Evolutionary conservation across 1,284 basidiomycete genomes (phyloP).

Genomic region (Ceratobasidium sp.): DNA sequence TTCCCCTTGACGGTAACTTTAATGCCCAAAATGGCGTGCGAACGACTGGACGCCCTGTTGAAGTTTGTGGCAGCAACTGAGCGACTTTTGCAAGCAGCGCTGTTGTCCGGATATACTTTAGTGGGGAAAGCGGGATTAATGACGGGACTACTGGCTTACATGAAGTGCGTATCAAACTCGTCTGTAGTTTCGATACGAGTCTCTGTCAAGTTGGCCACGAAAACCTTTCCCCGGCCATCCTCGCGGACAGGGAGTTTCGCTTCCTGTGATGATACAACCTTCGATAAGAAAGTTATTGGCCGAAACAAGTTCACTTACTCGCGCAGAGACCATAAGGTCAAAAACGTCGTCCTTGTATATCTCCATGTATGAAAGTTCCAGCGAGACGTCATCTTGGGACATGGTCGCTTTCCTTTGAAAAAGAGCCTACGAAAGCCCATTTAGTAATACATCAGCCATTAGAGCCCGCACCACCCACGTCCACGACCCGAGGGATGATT

Average conservation of each 20-base stretch:
- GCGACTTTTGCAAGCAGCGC: constrained; percentile 58
- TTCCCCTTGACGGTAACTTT: constrained; percentile 56
- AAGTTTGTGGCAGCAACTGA: constrained; percentile 84
- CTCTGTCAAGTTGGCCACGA: constrained; percentile 73
- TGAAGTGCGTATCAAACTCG: constrained; percentile 40
- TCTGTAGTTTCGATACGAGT: constrained; percentile 26
- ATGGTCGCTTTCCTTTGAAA: constrained; percentile 46
- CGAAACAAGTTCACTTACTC: constrained; percentile 55
- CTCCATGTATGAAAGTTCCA: constrained; percentile 79
- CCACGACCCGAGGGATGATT: constrained; percentile 77
- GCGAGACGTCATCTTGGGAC: constrained; percentile 47
- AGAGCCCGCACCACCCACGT: constrained; percentile 54
- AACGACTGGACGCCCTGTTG: constrained; percentile 79
- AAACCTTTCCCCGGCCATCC: constrained; percentile 73
- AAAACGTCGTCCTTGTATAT: constrained; percentile 87
- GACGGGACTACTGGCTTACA: constrained; percentile 14
- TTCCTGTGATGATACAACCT: constrained; percentile 57
- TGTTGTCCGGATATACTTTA: background rate
- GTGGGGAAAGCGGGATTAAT: background rate
- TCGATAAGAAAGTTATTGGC: constrained; percentile 32
- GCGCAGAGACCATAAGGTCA: constrained; percentile 73
- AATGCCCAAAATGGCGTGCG: constrained; percentile 80
- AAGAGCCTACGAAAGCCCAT: constrained; percentile 47
- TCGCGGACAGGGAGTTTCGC: constrained; percentile 81
- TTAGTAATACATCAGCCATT: constrained; percentile 25